These are phyloP conservation scores for Tinospora cordifolia DNA, from an alignment of 164 flowering plant species.

Conservation along the genomic window DNA sequence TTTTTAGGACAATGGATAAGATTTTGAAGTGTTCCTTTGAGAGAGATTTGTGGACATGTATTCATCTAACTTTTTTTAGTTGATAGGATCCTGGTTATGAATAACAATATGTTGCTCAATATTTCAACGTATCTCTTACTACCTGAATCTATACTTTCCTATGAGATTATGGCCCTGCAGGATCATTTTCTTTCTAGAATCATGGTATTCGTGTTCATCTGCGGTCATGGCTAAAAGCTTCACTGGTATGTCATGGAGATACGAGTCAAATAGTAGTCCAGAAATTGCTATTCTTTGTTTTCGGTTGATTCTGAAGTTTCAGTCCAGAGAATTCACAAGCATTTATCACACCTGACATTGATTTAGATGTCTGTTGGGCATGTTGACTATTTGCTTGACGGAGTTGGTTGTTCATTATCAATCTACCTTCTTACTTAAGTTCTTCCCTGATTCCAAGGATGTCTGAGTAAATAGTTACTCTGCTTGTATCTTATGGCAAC, in stretches of 20 bases:
- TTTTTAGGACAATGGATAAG: slow-evolving; percentile 2
- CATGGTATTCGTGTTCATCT: slow-evolving; percentile 10
- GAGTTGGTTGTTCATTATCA: slow-evolving; percentile 20
- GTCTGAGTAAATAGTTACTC: slow-evolving; percentile 14
- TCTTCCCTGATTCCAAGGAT: slow-evolving; percentile 14
- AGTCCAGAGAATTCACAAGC: slow-evolving; percentile 1
- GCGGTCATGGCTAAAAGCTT: slow-evolving; percentile 10
- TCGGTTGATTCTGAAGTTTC: slow-evolving; percentile 14
- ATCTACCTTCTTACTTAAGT: slow-evolving; percentile 10
- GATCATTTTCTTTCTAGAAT: slow-evolving; percentile 14
- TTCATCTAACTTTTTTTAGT: slow-evolving; percentile 11
- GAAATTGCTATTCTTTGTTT: slow-evolving; percentile 16
- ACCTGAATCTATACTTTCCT: slow-evolving; percentile 8
- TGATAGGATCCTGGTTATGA: slow-evolving; percentile 12
- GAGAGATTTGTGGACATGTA: slow-evolving; percentile 10
- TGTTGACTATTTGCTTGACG: slow-evolving; percentile 23
- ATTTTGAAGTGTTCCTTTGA: slow-evolving; percentile 5
- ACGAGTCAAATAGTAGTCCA: slow-evolving; percentile 7
- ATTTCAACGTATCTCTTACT: slow-evolving; percentile 8
- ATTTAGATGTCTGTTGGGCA: slow-evolving; percentile 7
- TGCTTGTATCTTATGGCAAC: not conserved
- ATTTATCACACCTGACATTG: slow-evolving; percentile 4
- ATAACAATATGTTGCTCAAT: slow-evolving; percentile 6
- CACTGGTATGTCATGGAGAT: slow-evolving; percentile 7
- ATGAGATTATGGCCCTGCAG: slow-evolving; percentile 22